These are phyloP conservation scores for Fusarium buharicum DNA, from an alignment of 2,329 filamentous ascomycete species.

Conservation along the genomic window DNA sequence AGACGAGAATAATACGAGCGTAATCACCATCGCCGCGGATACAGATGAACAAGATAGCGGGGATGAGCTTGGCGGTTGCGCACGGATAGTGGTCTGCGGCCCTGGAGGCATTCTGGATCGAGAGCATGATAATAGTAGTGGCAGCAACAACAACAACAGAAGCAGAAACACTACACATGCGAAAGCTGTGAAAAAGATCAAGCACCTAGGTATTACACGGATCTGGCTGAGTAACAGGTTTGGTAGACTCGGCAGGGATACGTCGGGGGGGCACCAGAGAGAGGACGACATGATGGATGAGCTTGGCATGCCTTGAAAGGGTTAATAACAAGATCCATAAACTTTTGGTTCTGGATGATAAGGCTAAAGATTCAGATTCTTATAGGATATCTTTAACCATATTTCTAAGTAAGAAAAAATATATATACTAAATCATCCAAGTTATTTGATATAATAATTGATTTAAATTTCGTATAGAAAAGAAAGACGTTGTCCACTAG, in stretches of 20 bases:
- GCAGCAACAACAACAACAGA: not conserved
- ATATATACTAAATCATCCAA: no score
- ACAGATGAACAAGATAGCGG: conserved; percentile 26
- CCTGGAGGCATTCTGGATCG: conserved; percentile 3
- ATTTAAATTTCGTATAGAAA: no score
- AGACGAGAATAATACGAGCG: conserved; percentile 25
- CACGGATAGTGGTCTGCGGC: conserved; percentile 6
- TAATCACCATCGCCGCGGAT: conserved; percentile 21
- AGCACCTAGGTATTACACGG: conserved; percentile 28
- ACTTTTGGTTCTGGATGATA: no score
- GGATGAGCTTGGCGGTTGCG: conserved; percentile 38
- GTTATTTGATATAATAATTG: no score
- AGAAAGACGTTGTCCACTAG: no score
- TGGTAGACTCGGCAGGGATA: conserved; percentile 20
- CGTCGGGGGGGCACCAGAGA: conserved; percentile 15
- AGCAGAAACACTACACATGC: conserved; percentile 4
- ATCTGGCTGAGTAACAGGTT: conserved; percentile 20
- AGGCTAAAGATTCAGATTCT: no score
- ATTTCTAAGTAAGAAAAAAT: no score
- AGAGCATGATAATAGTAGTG: not conserved
- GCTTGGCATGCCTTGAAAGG: conserved; percentile 31
- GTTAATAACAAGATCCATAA: not conserved
- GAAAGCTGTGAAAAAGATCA: conserved; percentile 25
- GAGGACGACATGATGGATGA: conserved; percentile 30
- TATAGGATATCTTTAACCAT: no score